A percentile compares a stretch with the other conserved stretches of the same genome.
Evolutionary conservation across 139 green algal species (phyloP).

Genomic region (Chloropicon primus): DNA sequence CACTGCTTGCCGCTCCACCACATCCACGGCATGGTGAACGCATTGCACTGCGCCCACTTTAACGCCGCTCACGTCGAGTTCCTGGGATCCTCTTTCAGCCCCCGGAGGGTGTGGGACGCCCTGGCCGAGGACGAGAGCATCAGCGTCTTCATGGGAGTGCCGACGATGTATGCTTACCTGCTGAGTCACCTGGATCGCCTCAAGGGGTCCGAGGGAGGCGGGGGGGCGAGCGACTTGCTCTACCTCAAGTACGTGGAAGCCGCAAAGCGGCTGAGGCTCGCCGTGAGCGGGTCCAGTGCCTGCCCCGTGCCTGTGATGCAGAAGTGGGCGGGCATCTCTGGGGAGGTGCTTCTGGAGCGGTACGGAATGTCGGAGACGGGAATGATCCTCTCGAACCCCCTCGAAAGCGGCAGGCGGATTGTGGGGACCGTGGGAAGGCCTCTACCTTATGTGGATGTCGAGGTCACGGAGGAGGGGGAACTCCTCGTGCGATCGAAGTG

Average conservation of each 20-base stretch:
- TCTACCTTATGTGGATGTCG: neutral
- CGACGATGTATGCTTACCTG: constrained; percentile 90
- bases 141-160: constrained; percentile 86
- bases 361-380: constrained; percentile 98
- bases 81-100: constrained; percentile 17
- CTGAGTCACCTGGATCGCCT: constrained; percentile 43
- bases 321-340: constrained; percentile 42
- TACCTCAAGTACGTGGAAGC: constrained; percentile 10
- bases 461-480: neutral
- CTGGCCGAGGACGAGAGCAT: constrained; percentile 15
- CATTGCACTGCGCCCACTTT: constrained; percentile 53
- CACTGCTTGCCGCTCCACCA: constrained; percentile 83
- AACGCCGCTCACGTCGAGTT: constrained; percentile 62
- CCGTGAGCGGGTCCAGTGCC: constrained; percentile 73
- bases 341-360: constrained; percentile 67
- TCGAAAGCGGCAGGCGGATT: constrained; percentile 64
- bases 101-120: constrained; percentile 11
- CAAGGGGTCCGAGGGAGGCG: constrained; percentile 20
- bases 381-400: constrained; percentile 86
- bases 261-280: constrained; percentile 48
- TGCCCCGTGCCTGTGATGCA: constrained; percentile 67
- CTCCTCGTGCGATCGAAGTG: neutral
- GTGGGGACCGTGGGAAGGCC: constrained; percentile 95
- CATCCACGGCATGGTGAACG: constrained; percentile 90
- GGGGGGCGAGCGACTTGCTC: neutral